These are phyloP conservation scores for Colletotrichum sp. DNA, from an alignment of 2,329 filamentous ascomycete species.

Conservation along the genomic window DNA sequence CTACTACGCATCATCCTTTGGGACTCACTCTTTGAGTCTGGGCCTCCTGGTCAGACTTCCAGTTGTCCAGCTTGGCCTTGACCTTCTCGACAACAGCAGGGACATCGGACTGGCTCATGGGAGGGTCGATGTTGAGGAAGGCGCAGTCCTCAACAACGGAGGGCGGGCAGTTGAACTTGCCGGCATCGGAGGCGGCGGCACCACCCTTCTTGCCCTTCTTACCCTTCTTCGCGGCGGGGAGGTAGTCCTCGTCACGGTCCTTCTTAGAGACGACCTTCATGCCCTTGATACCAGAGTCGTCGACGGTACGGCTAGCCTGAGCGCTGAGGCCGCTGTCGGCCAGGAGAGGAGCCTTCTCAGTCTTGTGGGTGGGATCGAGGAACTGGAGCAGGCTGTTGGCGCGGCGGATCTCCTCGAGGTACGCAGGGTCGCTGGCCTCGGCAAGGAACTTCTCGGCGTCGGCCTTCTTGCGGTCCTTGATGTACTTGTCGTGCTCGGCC, in stretches of 20 bases:
- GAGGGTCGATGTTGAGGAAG: constrained; percentile 85
- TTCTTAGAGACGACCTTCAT: constrained; percentile 85
- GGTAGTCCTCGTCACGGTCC: constrained; percentile 85
- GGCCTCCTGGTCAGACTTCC: constrained; percentile 87
- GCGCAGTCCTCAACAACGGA: constrained; percentile 91
- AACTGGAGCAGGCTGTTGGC: constrained; percentile 88
- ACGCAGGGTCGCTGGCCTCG: constrained; percentile 86
- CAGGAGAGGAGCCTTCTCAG: constrained; percentile 70
- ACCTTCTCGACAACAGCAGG: constrained; percentile 84
- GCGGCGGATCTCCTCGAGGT: constrained; percentile 89
- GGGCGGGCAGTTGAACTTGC: constrained; percentile 80
- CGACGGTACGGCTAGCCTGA: constrained; percentile 81
- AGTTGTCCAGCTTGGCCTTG: constrained; percentile 87
- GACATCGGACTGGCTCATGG: constrained; percentile 84
- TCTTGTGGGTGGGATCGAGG: constrained; percentile 77
- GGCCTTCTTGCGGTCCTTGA: constrained; percentile 77
- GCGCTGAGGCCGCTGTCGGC: constrained; percentile 78
- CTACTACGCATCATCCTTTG: neutral
- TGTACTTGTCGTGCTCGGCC: constrained; percentile 77
- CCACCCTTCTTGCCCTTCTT: constrained; percentile 84
- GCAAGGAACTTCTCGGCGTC: constrained; percentile 78
- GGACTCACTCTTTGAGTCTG: constrained; percentile 88
- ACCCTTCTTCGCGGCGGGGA: constrained; percentile 81
- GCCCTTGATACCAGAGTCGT: constrained; percentile 85
- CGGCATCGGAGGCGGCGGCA: constrained; percentile 49